Percentiles rank a stretch among this genome's conserved stretches.
Conservation (phyloP, 257 asterid species). For the Parsonsia alboflavescens region DNA sequence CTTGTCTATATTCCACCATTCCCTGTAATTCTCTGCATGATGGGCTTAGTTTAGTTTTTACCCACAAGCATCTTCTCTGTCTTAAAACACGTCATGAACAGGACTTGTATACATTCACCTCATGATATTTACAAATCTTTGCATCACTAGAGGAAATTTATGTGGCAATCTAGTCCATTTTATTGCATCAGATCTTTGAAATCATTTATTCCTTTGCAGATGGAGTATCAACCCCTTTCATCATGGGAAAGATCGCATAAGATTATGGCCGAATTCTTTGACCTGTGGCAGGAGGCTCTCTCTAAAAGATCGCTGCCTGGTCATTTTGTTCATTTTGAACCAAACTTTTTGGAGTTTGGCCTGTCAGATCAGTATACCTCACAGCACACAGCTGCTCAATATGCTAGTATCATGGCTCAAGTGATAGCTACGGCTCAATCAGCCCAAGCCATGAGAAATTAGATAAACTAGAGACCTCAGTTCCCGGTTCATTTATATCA, state of each 20-base stretch:
- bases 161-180: not conserved
- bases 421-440: conserved; percentile 77
- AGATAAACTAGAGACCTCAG: conserved; percentile 13
- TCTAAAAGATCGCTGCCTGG: conserved; percentile 80
- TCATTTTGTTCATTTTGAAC: conserved; percentile 85
- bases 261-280: conserved; percentile 80
- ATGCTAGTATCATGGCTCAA: conserved; percentile 80
- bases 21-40: not conserved
- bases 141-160: not conserved
- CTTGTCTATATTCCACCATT: not conserved
- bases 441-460: conserved; percentile 60
- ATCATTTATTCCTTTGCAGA: conserved; percentile 46
- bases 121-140: too few relatives aligned
- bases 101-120: not conserved
- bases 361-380: conserved; percentile 63
- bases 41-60: not conserved
- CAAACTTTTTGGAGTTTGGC: conserved; percentile 70
- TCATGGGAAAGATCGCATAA: conserved; percentile 87
- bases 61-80: not conserved
- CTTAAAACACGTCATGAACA: not conserved
- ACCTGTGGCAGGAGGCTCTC: conserved; percentile 81
- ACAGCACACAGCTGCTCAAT: conserved; percentile 89
- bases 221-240: conserved; percentile 85
- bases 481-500: not conserved
- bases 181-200: not conserved